Base-by-base conservation (phyloP, 179 eudicot species). In the Heliamphora pulchella region DNA sequence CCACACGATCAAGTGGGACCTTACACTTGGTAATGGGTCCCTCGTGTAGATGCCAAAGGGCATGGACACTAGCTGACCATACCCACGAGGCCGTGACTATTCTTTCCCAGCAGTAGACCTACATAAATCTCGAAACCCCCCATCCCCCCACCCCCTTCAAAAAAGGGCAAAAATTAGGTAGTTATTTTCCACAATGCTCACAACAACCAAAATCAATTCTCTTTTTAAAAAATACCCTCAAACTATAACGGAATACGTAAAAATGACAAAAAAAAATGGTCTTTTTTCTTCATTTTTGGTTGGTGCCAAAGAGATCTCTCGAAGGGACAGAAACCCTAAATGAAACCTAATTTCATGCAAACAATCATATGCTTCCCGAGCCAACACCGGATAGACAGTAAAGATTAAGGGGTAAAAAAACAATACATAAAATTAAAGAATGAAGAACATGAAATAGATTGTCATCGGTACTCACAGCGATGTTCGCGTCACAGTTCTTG, bases 381-480 rank as follows among this genome's bases (percentile, higher is more conserved):
- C 13, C 1, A 48, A 8, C 41, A 71, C 0, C 41, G 53, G 11
- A 72, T 13, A 14, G 43, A 41, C 17, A 43, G 4, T 22, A 11
- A 65, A 22, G 4, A 1, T 5, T 22, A 22, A 8, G 6, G 2
- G 31, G 2, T 7, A 6, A 3, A 22, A 65, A 22, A 57, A 5
- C 61, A 57, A 2, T 57, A 57, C 61, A 57, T 2, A 15, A 18
- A 61, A 10, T 54, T 2, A 54, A 54, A 10, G 13, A 11, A 54
- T 31, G 14, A 71, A 71, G 8, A 18, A 9, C 8, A 47, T 17
- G n/a, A n/a, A 6, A 44, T 15, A 17, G 18, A 59, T 4, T 3
- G n/a, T 15, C 7, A 17, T 10, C 1, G 65, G 68, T 65, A 83
- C 85, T 83, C 82, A 83, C 85, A 70, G 39, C 31, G 51, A 50